These are phyloP conservation scores for Colletotrichum liriopes DNA, from an alignment of 2,329 filamentous ascomycete genomes.

Conservation along the genomic window DNA sequence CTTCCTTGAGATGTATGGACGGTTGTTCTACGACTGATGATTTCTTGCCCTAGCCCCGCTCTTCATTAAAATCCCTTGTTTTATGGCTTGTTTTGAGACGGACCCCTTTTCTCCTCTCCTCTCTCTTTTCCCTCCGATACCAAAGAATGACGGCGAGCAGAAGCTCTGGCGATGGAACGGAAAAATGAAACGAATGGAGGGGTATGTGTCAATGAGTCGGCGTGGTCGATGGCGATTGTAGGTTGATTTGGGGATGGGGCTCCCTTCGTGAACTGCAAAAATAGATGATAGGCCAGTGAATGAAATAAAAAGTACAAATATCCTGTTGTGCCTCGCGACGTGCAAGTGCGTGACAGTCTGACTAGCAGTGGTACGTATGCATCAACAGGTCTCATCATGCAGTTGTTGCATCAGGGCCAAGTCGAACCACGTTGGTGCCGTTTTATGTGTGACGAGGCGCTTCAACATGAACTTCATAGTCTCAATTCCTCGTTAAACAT, in stretches of 20 bases:
- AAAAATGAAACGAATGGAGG: background rate
- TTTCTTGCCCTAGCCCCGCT: background rate
- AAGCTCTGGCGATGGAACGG: background rate
- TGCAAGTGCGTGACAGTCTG: background rate
- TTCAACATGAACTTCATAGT: background rate
- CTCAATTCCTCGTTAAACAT: background rate
- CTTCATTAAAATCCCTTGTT: background rate
- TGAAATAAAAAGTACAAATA: conserved; percentile 14
- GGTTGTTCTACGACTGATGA: background rate
- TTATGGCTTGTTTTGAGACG: background rate
- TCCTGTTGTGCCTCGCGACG: background rate
- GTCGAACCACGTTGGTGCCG: background rate
- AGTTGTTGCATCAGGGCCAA: background rate
- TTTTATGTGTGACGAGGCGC: background rate
- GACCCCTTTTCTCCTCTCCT: background rate
- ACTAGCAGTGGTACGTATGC: background rate
- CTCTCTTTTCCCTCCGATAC: conserved; percentile 32
- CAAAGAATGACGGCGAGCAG: conserved; percentile 25
- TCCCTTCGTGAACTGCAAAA: background rate
- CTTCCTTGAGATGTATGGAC: background rate
- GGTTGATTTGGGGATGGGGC: background rate
- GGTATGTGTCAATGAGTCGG: background rate
- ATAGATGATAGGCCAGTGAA: conserved; percentile 22
- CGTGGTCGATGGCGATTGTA: background rate
- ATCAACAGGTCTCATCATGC: background rate